Evolutionary conservation across 495 filamentous ascomycete genomes (phyloP).

Genomic region (Aspergillus wentii): DNA sequence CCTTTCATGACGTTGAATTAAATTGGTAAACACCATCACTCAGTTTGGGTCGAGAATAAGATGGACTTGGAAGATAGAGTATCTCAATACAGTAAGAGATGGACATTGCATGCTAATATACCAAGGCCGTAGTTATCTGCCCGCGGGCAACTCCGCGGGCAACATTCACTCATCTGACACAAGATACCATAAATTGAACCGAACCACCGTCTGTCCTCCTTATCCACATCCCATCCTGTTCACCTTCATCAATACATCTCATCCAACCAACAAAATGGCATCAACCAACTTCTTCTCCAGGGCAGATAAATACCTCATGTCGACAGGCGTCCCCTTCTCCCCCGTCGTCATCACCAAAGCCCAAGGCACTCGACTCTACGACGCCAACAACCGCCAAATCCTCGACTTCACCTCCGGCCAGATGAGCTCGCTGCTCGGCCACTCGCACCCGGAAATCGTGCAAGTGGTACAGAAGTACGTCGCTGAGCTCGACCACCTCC

Average conservation of each 20-base stretch:
- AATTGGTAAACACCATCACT: too few relatives aligned
- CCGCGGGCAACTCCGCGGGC: slow-evolving; percentile 15
- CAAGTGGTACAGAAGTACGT: slow-evolving; percentile 37
- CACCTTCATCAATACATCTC: too few relatives aligned
- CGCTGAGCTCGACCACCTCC: slow-evolving; percentile 46
- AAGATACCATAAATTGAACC: too few relatives aligned
- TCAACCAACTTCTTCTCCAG: slow-evolving; percentile 14
- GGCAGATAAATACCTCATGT: slow-evolving; percentile 22
- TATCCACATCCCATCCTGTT: too few relatives aligned
- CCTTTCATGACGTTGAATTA: too few relatives aligned
- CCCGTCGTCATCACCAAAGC: slow-evolving; percentile 25
- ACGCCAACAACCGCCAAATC: slow-evolving; percentile 25
- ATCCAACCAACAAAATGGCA: too few relatives aligned
- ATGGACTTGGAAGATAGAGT: too few relatives aligned
- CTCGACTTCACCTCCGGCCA: slow-evolving; percentile 54
- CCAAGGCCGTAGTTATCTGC: too few relatives aligned
- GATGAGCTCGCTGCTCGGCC: slow-evolving; percentile 53
- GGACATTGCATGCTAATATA: too few relatives aligned
- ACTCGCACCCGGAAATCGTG: slow-evolving; percentile 53
- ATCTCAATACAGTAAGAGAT: slow-evolving; percentile 7
- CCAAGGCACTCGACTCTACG: slow-evolving; percentile 25
- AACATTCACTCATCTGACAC: too few relatives aligned
- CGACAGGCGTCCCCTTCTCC: slow-evolving; percentile 22
- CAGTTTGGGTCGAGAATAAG: too few relatives aligned
- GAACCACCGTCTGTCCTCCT: too few relatives aligned